Percentiles rank a stretch among this genome's conserved stretches.
These are phyloP conservation scores for Melanomma pulvis-pyrius DNA, from an alignment of 495 filamentous ascomycete genomes.

Conservation along the genomic window DNA sequence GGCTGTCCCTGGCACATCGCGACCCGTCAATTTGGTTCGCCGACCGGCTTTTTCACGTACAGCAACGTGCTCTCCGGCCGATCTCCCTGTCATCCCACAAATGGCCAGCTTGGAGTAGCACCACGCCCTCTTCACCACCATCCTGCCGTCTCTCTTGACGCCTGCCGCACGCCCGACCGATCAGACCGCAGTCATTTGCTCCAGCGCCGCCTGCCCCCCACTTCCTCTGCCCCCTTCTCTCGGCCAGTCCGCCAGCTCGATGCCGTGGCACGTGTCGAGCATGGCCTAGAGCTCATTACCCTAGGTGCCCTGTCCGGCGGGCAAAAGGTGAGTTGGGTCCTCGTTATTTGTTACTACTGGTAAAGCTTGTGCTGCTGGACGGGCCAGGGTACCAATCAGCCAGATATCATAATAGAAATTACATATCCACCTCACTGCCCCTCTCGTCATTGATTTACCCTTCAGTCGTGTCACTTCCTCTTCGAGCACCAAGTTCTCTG, in stretches of 20 bases:
- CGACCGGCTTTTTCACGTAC: constrained; percentile 13
- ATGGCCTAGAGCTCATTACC: constrained; percentile 19
- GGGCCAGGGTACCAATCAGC: constrained; percentile 31
- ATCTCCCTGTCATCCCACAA: constrained; percentile 20
- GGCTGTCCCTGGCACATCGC: constrained; percentile 1
- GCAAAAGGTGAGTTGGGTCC: constrained; percentile 19
- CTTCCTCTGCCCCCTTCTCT: neutral
- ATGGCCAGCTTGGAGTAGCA: constrained; percentile 41
- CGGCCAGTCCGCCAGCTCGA: constrained; percentile 1
- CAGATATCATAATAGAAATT: constrained; percentile 26
- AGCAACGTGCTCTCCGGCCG: constrained; percentile 15
- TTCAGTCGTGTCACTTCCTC: constrained; percentile 14
- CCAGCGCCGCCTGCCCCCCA: constrained; percentile 7
- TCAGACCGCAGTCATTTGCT: constrained; percentile 13
- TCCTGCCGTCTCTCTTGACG: constrained; percentile 6
- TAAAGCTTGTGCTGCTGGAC: constrained; percentile 3
- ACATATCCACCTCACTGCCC: constrained; percentile 4
- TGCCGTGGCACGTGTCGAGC: constrained; percentile 18
- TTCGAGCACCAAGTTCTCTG: constrained; percentile 5
- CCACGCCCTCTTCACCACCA: constrained; percentile 40
- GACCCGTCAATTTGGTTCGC: constrained; percentile 23
- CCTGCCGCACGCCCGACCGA: constrained; percentile 12
- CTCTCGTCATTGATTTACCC: constrained; percentile 8
- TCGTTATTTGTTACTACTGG: constrained; percentile 8
- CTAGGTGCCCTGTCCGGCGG: constrained; percentile 12